Conservation (phyloP, 2,329 filamentous ascomycete species). For the Penicillium sp. region DNA sequence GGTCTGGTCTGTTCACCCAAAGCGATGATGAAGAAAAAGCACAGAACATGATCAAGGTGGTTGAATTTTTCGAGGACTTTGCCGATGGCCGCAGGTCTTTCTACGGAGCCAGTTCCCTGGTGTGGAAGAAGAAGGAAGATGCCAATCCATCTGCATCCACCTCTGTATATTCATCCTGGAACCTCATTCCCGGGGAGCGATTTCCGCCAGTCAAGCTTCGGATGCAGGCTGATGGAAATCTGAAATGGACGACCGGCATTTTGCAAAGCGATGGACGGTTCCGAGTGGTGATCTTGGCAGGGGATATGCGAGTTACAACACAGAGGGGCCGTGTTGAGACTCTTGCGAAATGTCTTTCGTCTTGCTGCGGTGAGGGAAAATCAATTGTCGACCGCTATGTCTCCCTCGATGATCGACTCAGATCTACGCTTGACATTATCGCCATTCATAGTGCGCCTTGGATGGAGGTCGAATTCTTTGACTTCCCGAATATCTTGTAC, state of each 20-base stretch:
- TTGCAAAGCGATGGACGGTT: conserved; percentile 32
- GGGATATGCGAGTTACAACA: conserved; percentile 45
- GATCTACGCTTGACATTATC: conserved; percentile 54
- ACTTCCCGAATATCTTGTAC: conserved; percentile 46
- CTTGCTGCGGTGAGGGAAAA: not conserved
- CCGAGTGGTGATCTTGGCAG: conserved; percentile 50
- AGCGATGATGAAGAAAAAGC: conserved; percentile 5
- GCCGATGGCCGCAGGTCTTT: conserved; percentile 14
- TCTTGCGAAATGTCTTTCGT: conserved; percentile 43
- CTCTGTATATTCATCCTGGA: no score
- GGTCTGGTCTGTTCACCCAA: conserved; percentile 16
- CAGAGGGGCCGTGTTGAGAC: conserved; percentile 44
- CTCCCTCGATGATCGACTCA: conserved; percentile 32
- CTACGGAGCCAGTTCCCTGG: conserved; percentile 13
- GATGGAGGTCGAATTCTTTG: conserved; percentile 45
- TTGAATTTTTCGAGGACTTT: conserved; percentile 16
- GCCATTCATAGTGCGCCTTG: conserved; percentile 54
- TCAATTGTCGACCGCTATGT: conserved; percentile 43
- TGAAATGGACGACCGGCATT: conserved; percentile 15
- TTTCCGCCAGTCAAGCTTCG: conserved; percentile 11
- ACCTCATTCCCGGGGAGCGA: conserved; percentile 13
- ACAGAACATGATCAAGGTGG: conserved; percentile 12
- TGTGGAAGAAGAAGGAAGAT: conserved; percentile 8
- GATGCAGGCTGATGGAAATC: conserved; percentile 12
- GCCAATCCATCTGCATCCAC: not conserved